Base-by-base conservation (phyloP, 1,284 basidiomycete species). In the Cystobasidium slooffiae region DNA sequence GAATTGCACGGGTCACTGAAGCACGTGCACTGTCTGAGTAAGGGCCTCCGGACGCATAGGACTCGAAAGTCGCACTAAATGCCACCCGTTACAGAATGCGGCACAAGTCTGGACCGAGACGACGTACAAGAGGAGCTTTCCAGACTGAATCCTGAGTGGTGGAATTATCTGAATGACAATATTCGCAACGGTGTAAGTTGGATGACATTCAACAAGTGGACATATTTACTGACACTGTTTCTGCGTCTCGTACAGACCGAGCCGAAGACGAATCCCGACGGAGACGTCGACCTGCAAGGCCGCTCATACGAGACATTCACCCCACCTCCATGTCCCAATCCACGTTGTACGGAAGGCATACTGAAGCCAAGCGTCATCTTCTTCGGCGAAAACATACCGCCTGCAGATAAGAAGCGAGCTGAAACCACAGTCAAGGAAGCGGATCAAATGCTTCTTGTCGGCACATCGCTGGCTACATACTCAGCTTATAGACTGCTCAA, bases 1-100 rank as follows among this genome's bases (percentile, higher is more conserved):
- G 93, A 96, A 81, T 86, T 97, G 9, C 94, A 97, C 81, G 94
- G 94, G 22, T 93, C 91, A 8, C 83, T 97, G 5, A 91, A 92
- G 79, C 91, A 92, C 80, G 76, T 87, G 80, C 68, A 68, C 24
- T 78, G 78, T 53, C 67, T 78, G 46, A 70, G 73, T 39, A 6
- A 22, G 51, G 49, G 51, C 12, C 22, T 44, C 62, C 37, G 14
- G 18, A 44, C 3, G 10, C 22, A 18, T n/a, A 24, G 56, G 12
- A 9, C 10, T 44, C 12, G 22, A 44, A 16, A 31, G 16, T 63
- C 10, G 8, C n/a, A 7, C 18, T 68, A 31, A 58, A 63, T 24
- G 44, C 62, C 41, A 73, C 66, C 37, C 37, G 1, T 16, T 16
- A 16, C 43, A 65, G 56, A 47, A 68, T 75, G 56, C 76, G 92